These are phyloP conservation scores for Komagataella populi DNA, from an alignment of 805 yeast genomes.

Conservation along the genomic window DNA sequence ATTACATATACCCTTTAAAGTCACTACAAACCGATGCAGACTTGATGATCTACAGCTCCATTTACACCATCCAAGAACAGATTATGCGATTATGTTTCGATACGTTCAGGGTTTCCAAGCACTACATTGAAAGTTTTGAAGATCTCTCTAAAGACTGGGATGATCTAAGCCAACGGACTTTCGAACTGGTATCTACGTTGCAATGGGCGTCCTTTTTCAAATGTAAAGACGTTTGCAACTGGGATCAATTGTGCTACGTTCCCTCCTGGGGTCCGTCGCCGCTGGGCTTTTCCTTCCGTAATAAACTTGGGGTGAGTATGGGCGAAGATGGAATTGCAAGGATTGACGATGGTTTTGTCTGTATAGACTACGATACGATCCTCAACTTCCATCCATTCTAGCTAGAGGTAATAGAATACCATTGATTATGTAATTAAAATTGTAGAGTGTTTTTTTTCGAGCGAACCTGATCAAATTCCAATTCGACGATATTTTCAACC, in stretches of 20 bases:
- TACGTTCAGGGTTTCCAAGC: slow-evolving; percentile 17
- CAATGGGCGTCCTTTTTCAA: slow-evolving; percentile 29
- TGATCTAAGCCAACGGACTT: slow-evolving; percentile 3
- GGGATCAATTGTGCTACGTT: slow-evolving; percentile 37
- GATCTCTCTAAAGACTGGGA: slow-evolving; percentile 8
- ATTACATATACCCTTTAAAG: slow-evolving; percentile 31
- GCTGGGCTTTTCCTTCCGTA: slow-evolving; percentile 23
- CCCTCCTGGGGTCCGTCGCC: slow-evolving; percentile 55
- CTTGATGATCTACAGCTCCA: slow-evolving; percentile 33
- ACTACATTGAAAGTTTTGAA: slow-evolving; percentile 5
- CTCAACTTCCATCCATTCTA: slow-evolving; percentile 1
- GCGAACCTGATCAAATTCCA: not conserved
- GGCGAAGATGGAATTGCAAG: slow-evolving; percentile 13
- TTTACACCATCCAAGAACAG: slow-evolving; percentile 23
- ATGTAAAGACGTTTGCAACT: slow-evolving; percentile 27
- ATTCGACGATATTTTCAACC: not conserved
- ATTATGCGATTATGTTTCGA: slow-evolving; percentile 23
- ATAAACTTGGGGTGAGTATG: slow-evolving; percentile 9
- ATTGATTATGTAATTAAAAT: not conserved
- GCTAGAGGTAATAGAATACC: not conserved
- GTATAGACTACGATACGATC: slow-evolving; percentile 1
- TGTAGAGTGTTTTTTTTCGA: not conserved
- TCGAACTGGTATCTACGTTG: not conserved
- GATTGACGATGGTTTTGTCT: slow-evolving; percentile 5
- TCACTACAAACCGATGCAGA: slow-evolving; percentile 26